A percentile compares a stretch with the other conserved stretches of the same genome.
Conservation (phyloP, 2,329 filamentous ascomycete genomes). For the Penicillium expansum region DNA sequence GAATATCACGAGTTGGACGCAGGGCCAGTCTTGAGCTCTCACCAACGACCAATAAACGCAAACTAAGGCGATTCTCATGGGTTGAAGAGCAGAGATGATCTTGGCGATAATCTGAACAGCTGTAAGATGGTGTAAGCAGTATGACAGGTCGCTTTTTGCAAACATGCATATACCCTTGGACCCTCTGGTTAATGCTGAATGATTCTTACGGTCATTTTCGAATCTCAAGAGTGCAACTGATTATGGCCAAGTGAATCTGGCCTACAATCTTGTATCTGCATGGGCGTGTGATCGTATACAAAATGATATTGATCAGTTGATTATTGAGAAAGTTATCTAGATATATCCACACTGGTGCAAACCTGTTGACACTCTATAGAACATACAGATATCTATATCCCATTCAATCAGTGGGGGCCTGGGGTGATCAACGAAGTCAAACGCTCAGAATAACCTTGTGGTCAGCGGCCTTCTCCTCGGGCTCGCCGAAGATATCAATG, state of each 20-base stretch:
- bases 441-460: conserved; percentile 47
- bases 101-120: neutral
- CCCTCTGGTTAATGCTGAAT: neutral
- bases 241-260: neutral
- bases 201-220: neutral
- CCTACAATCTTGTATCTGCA: neutral
- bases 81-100: neutral
- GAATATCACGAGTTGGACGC: conserved; percentile 21
- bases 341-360: neutral
- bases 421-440: conserved; percentile 19
- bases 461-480: conserved; percentile 51
- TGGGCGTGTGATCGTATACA: neutral
- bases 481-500: conserved; percentile 56
- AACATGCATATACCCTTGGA: neutral
- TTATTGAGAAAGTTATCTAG: neutral
- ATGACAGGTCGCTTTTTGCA: neutral
- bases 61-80: neutral
- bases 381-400: neutral
- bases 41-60: conserved; percentile 20
- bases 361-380: neutral
- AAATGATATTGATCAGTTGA: neutral
- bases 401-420: neutral
- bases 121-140: neutral
- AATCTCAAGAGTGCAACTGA: neutral
- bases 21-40: conserved; percentile 14